Conservation (phyloP, 441 rosid genomes). For the Melianthus villosus region DNA sequence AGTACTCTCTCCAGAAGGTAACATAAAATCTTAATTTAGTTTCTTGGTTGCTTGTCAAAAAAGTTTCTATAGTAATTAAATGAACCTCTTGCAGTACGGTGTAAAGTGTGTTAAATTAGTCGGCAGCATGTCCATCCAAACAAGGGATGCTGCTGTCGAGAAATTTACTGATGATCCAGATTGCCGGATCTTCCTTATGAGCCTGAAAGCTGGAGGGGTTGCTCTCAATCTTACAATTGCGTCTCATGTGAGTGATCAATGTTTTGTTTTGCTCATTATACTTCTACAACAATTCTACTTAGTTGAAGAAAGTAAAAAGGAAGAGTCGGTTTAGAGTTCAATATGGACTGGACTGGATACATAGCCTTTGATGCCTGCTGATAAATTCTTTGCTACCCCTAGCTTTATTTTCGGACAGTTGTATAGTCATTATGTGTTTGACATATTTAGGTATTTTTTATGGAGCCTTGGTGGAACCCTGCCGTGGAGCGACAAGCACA, state of each 20-base stretch:
- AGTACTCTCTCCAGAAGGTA: constrained; percentile 69
- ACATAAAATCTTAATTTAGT: not conserved
- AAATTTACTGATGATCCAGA: constrained; percentile 73
- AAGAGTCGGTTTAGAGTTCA: too few species aligned
- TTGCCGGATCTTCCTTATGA: constrained; percentile 77
- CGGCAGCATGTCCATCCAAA: constrained; percentile 71
- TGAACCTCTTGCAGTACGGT: constrained; percentile 40
- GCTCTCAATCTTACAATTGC: constrained; percentile 92
- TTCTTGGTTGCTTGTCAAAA: not conserved
- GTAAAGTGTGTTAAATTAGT: constrained; percentile 69
- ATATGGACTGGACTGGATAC: too few species aligned
- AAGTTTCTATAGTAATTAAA: not conserved
- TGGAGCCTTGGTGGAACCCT: constrained; percentile 99
- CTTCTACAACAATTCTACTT: too few species aligned
- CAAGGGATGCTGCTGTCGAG: constrained; percentile 75
- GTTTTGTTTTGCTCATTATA: constrained; percentile 4
- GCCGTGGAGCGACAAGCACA: constrained; percentile 96
- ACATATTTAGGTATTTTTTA: constrained; percentile 60
- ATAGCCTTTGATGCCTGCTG: too few species aligned
- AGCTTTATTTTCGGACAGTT: too few species aligned
- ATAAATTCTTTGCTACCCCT: too few species aligned
- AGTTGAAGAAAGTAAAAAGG: too few species aligned
- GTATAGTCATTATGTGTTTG: not conserved
- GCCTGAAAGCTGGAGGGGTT: constrained; percentile 92
- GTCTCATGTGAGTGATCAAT: constrained; percentile 67